Base-by-base conservation (phyloP, 768 basidiomycete species). In the Astraeus odoratus region DNA sequence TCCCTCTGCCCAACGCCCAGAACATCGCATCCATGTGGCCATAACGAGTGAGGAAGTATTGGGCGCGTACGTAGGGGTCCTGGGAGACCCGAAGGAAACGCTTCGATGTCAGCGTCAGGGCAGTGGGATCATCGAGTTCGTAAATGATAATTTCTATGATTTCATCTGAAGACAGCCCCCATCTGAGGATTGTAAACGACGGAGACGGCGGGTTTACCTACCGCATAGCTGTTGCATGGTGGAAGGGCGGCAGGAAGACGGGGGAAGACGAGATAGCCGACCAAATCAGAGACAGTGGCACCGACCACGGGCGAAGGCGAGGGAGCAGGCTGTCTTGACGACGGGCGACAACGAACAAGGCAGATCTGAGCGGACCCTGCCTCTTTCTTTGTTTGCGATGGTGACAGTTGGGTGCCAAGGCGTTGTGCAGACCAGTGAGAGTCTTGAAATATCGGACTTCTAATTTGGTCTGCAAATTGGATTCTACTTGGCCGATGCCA, bases 21-120 rank as follows among this genome's bases (percentile, higher is more conserved):
- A 77, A 89, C 55, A 87, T 65, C 41, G 85, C 85, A 55, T 86
- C 76, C 41, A 76, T 73, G 39, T 67, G 70, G 20, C 86, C 86
- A 65, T 85, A 78, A 53, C 85, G 82, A 52, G 71, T 65, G 53
- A 89, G 75, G 63, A 89, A 88, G 64, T 88, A 89, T 57, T 76
- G 77, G 8, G 86, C 83, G 51, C 84, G 75, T 51, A 85, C 77
- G 58, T 86, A 87, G 46, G 84, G 76, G 65, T 84, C 84, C 61
- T 74, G 74, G 9, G 82, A 79, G 65, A 88, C 78, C 9, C 66
- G 58, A 54, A 78, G 59, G 57, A 80, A 73, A 48, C 81, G 81
- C 53, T 70, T 78, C 25, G 74, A 82, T 38, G 73, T 65, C 43
- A 73, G 71, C 5, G 74, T 74, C 57, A 89, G 69, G 20, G 75